Conservation (phyloP, 2,329 filamentous ascomycete genomes). For the Simplicillium aogashimaense region DNA sequence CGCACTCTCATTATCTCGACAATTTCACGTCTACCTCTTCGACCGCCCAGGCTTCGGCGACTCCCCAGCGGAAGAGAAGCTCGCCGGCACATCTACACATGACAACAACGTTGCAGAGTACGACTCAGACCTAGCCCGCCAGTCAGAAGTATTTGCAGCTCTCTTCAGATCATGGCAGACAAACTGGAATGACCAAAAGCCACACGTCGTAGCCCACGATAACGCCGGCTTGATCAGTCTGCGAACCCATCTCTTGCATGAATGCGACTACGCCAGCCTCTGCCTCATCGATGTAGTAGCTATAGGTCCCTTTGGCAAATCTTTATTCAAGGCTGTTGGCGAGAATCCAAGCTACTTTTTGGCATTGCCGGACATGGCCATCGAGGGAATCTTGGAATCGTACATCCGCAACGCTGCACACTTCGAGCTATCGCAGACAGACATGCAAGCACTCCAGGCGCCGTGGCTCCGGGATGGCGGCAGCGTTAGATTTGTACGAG, state of each 20-base stretch:
- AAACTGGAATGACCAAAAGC: conserved; percentile 12
- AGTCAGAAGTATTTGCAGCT: conserved; percentile 25
- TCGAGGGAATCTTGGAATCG: conserved; percentile 26
- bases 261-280: conserved; percentile 23
- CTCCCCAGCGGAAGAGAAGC: conserved; percentile 17
- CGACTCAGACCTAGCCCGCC: conserved; percentile 24
- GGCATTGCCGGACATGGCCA: conserved; percentile 18
- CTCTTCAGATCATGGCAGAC: conserved; percentile 23
- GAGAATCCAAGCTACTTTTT: conserved; percentile 23
- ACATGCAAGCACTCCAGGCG: too few relatives aligned
- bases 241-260: conserved; percentile 23
- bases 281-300: conserved; percentile 32
- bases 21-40: conserved; percentile 30
- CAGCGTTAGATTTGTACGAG: too few relatives aligned
- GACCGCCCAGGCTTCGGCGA: conserved; percentile 34
- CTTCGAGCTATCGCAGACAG: conserved; percentile 10
- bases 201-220: conserved; percentile 33
- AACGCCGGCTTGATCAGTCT: conserved; percentile 28
- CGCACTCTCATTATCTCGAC: conserved; percentile 21
- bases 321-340: conserved; percentile 30
- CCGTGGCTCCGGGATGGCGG: too few relatives aligned
- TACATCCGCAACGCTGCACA: conserved; percentile 28
- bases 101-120: conserved; percentile 11
- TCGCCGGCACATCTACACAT: conserved; percentile 3
- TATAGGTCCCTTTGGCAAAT: conserved; percentile 28